phyloP scores from a whole-genome alignment of 2,329 filamentous ascomycete genomes.

The Drechslera avenae region DNA sequence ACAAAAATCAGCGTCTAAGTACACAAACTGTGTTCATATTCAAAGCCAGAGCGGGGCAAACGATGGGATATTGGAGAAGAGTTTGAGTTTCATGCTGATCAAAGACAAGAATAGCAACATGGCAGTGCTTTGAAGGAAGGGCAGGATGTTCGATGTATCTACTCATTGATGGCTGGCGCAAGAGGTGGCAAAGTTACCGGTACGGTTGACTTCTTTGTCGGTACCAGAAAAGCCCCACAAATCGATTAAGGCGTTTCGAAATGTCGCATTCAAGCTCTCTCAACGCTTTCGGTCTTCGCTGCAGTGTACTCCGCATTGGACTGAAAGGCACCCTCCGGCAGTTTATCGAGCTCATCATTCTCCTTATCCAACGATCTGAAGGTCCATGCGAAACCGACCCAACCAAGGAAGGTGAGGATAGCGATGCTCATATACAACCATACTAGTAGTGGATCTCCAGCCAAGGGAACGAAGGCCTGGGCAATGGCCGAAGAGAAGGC shows the following conservation, averaged over 20 bases:
- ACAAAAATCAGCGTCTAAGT: background rate
- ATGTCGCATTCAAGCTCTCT: conserved; percentile 4
- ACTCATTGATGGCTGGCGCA: background rate
- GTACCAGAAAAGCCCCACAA: background rate
- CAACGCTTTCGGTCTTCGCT: conserved; percentile 14
- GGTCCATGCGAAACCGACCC: conserved; percentile 35
- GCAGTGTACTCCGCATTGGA: conserved; percentile 21
- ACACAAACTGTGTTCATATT: too few relatives aligned
- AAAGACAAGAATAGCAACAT: too few relatives aligned
- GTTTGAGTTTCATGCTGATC: too few relatives aligned
- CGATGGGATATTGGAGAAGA: too few relatives aligned
- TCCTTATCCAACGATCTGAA: conserved; percentile 36
- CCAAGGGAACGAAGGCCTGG: conserved; percentile 28
- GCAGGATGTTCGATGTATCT: background rate
- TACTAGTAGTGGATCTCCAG: conserved; percentile 28
- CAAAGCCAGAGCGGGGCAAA: too few relatives aligned
- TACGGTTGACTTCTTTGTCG: background rate
- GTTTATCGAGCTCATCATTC: conserved; percentile 41
- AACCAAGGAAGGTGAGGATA: conserved; percentile 38
- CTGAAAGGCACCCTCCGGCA: conserved; percentile 32
- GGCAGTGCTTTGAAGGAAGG: background rate
- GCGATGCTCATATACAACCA: conserved; percentile 39
- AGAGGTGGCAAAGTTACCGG: background rate
- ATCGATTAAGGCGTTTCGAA: too few relatives aligned
- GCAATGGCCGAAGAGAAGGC: conserved; percentile 35